A percentile compares a stretch with the other conserved stretches of the same genome.
Evolutionary conservation across 305 asterid genomes (phyloP).

Genomic region (Striga hermonthica): DNA sequence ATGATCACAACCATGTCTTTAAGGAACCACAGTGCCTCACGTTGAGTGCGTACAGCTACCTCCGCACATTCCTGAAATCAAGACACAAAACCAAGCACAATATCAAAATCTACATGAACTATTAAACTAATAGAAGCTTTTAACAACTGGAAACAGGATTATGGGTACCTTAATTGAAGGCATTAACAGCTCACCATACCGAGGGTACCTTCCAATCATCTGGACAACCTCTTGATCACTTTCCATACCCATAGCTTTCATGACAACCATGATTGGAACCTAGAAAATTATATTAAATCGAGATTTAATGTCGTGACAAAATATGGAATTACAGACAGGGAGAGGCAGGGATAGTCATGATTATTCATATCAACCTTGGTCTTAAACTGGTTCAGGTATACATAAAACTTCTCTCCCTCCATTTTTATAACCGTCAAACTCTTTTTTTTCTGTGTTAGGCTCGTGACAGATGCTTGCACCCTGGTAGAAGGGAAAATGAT

Average conservation of each 20-base stretch:
- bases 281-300: slow-evolving; percentile 34
- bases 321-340: slow-evolving; percentile 10
- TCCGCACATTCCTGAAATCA: slow-evolving; percentile 77
- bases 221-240: slow-evolving; percentile 98
- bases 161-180: slow-evolving; percentile 85
- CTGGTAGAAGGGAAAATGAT: slow-evolving; percentile 38
- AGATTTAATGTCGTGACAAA: slow-evolving; percentile 7
- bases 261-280: slow-evolving; percentile 87
- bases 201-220: slow-evolving; percentile 97
- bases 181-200: slow-evolving; percentile 70
- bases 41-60: slow-evolving; percentile 59
- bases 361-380: slow-evolving; percentile 53
- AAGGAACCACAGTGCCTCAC: slow-evolving; percentile 74
- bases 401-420: slow-evolving; percentile 87
- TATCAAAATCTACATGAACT: slow-evolving; percentile 19
- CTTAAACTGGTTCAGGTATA: slow-evolving; percentile 59
- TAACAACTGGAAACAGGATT: slow-evolving; percentile 13
- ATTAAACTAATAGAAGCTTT: slow-evolving; percentile 4
- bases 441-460: slow-evolving; percentile 69
- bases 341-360: slow-evolving; percentile 17
- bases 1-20: slow-evolving; percentile 60
- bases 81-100: slow-evolving; percentile 29
- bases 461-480: slow-evolving; percentile 96
- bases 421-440: slow-evolving; percentile 76
- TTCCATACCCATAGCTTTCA: slow-evolving; percentile 99